Conservation (phyloP, 2,329 filamentous ascomycete genomes). For the Hypoxylon sp. region DNA sequence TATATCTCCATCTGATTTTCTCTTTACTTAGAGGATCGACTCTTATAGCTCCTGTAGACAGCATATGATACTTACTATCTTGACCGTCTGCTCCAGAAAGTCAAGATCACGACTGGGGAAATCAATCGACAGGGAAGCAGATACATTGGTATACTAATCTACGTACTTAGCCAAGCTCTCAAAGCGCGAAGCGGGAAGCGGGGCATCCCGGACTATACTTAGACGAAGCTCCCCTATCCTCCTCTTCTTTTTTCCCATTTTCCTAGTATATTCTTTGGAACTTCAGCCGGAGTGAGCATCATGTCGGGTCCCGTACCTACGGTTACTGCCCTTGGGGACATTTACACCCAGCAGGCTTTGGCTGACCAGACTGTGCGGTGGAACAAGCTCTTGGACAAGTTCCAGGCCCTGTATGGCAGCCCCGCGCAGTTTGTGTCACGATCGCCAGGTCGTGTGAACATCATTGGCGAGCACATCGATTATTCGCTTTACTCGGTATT, state of each 20-base stretch:
- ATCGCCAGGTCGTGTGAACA: slow-evolving; percentile 94
- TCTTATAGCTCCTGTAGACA: background rate
- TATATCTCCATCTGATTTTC: slow-evolving; percentile 1
- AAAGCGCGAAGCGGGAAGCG: slow-evolving; percentile 23
- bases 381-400: slow-evolving; percentile 77
- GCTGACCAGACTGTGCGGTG: slow-evolving; percentile 78
- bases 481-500: slow-evolving; percentile 97
- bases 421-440: slow-evolving; percentile 84
- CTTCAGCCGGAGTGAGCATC: slow-evolving; percentile 14
- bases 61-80: background rate
- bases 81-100: slow-evolving; percentile 4
- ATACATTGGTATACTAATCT: background rate
- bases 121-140: slow-evolving; percentile 21
- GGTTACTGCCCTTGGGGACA: slow-evolving; percentile 79
- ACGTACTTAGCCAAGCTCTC: slow-evolving; percentile 6
- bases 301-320: slow-evolving; percentile 77
- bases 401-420: slow-evolving; percentile 76
- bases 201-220: slow-evolving; percentile 15
- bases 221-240: slow-evolving; percentile 16
- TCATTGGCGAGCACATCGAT: slow-evolving; percentile 99
- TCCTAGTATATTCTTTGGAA: background rate
- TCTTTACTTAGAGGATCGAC: background rate
- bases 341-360: slow-evolving; percentile 83
- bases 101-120: slow-evolving; percentile 6
- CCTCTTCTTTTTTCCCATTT: slow-evolving; percentile 3